A percentile compares a stretch with the other conserved stretches of the same genome.
phyloP scores from a whole-genome alignment of 2,329 filamentous ascomycete species.

The Passalora sequoiae region DNA sequence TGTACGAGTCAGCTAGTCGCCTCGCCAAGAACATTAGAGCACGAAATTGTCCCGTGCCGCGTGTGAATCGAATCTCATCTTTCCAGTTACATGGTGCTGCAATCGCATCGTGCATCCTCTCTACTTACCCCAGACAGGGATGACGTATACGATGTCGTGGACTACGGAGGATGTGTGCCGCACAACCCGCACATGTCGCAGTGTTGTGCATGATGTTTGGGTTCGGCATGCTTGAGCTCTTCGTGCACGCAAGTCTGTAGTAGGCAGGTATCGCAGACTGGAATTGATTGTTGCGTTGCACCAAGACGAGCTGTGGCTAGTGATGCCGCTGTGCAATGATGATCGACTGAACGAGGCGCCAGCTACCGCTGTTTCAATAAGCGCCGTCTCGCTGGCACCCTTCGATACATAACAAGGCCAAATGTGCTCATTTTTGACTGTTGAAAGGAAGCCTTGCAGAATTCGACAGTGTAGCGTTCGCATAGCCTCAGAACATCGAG shows the following conservation, averaged over 20 bases:
- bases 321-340: neutral
- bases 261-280: too few relatives aligned
- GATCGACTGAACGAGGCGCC: neutral
- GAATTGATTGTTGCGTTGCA: neutral
- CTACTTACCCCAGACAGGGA: too few relatives aligned
- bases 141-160: neutral
- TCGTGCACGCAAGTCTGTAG: neutral
- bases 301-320: neutral
- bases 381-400: too few relatives aligned
- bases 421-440: too few relatives aligned
- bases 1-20: constrained; percentile 1
- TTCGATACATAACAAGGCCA: too few relatives aligned
- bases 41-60: too few relatives aligned
- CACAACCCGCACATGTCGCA: neutral
- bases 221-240: neutral
- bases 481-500: too few relatives aligned
- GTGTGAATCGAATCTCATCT: neutral
- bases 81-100: neutral
- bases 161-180: neutral
- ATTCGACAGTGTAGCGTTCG: too few relatives aligned
- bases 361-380: neutral
- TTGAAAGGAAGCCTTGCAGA: too few relatives aligned
- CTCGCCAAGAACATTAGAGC: too few relatives aligned
- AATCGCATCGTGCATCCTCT: neutral
- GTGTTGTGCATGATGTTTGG: neutral